Evolutionary conservation across 352 stramenopile genomes (phyloP), one percentile per base, ranked within the genome.

Genomic region (Globisporangium cylindrosporum): DNA sequence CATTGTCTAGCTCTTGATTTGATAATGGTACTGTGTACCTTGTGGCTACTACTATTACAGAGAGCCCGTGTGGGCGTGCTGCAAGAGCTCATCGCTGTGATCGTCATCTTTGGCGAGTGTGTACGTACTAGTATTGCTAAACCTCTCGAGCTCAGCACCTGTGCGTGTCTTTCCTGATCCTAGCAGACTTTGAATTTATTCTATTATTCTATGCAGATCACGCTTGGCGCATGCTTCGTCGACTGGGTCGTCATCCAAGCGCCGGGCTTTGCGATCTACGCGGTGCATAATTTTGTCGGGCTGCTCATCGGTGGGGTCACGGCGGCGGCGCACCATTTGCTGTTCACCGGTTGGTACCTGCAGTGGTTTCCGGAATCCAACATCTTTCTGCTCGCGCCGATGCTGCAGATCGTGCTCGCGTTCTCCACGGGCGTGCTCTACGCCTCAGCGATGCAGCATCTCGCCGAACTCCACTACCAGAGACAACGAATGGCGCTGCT

Each of bases 121-220:
- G 63, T 68, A 82, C 75, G 10, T 76, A 85, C 14, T 8, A n/a
- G 27, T 32, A 32, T 32, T 32, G 27, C 24, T n/a, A 18, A n/a
- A 34, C 3, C 12, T 15, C 5, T n/a, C 22, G 12, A 18, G 15
- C 10, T 34, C 51, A 7, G 12, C n/a, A 20, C 6, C 24, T 24
- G 8, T 32, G 53, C 2, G 12, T 57, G 2, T 3, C 4, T 3
- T 10, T n/a, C 1, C 22, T 58, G 24, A 20, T 36, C 22, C 53
- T 18, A n/a, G 29, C 18, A 32, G 22, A 8, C 4, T 32, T 12
- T 57, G 3, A 4, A 14, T 24, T 15, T 57, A 34, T 34, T 61
- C 24, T 14, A 27, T 25, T 15, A 56, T 32, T 32, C 27, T 32
- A 32, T 6, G 27, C 25, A 53, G 59, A 29, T 74, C 36, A 34